Base-by-base conservation (phyloP, 805 yeast genomes). In the Helenozyma baotianmanensis region DNA sequence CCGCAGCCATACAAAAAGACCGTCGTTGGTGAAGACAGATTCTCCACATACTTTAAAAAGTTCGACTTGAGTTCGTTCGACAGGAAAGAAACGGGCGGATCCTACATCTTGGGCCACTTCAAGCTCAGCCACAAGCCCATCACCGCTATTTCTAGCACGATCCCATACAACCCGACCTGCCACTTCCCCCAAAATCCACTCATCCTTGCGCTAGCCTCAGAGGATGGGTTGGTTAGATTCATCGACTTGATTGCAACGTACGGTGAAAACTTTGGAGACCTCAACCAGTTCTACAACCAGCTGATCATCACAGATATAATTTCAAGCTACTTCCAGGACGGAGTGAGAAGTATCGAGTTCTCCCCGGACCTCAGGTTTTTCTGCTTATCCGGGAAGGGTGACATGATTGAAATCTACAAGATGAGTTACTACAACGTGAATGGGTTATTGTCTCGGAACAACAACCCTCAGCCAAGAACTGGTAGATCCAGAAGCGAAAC, bases 281-380 rank as follows among this genome's bases (percentile, higher is more conserved):
- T 44, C 5, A 25, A 35, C 13, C 38, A 40, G 19, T 38, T 48
- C n/a, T 40, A 42, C 26, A 45, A 42, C 19, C 51, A 47, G 33
- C 47, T 51, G 12, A 38, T 64, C 6, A 45, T 64, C 9, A 52
- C 74, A 1, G 89, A 80, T 44, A 60, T 80, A 1, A 54, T 76
- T 21, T 76, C 84, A 4, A 71, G 81, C 22, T 80, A 78, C 47
- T 83, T 78, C 42, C 64, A 64, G 51, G 84, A 81, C 22, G 86
- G 87, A 0, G 57, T 80, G 9, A 55, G 72, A 19, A 69, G 75
- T 42, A 51, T 72, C 14, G 62, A 58, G 27, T 66, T 74, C 35
- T 70, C 78, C 0, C 58, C 60, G 3, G 80, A 75, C 44, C 70
- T 64, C 22, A 67, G 62, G 38, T 74, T 69, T 39, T 50, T 75